Evolutionary conservation across 179 eudicot species (phyloP), one percentile per base, ranked within the genome.

Genomic region (Beta lomatogona): DNA sequence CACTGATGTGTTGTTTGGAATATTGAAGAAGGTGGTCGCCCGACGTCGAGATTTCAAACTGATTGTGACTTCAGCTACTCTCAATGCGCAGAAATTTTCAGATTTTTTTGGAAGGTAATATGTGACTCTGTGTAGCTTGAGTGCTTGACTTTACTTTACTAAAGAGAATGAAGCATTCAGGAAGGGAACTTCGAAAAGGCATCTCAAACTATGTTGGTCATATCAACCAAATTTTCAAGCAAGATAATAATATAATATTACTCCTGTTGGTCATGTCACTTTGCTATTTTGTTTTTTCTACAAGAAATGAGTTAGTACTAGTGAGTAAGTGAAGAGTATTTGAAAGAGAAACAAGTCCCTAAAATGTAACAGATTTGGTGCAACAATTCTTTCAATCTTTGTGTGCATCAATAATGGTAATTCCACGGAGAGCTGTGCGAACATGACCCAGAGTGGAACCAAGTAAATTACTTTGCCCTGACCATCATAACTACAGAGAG

Each of bases 11-110:
- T 89, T 94, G 57, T 94, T 95, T 83, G 98, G 98, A 13, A 94
- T 94, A 79, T 89, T 95, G 19, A 95, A 94, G 85, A 95, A 95
- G 82, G 98, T 95, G 78, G 99, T 95, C 50, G 99, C 97, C 8
- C 83, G 87, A 75, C 98, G 99, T 14, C 94, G 99, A 64, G 99
- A 95, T 82, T 95, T 95, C 82, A 94, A 92, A 89, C 94, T 95
- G 71, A 95, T 95, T 77, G 98, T 95, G 80, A 95, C 98, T 52
- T 95, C 99, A 54, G 99, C 99, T 64, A 93, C 98, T 80, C 88
- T 94, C 15, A 94, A 95, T 85, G 99, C 97, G 13, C 85, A 95
- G 87, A 95, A 95, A 69, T 94, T 94, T 77, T 94, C 99, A 15
- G 69, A 87, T 76, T 95, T 95, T 75, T 95, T 95, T 75, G 99